A percentile compares a stretch with the other conserved stretches of the same genome.
These are phyloP conservation scores for Dioscorea dumetorum DNA, from an alignment of 106 monocot genomes.

Conservation along the genomic window DNA sequence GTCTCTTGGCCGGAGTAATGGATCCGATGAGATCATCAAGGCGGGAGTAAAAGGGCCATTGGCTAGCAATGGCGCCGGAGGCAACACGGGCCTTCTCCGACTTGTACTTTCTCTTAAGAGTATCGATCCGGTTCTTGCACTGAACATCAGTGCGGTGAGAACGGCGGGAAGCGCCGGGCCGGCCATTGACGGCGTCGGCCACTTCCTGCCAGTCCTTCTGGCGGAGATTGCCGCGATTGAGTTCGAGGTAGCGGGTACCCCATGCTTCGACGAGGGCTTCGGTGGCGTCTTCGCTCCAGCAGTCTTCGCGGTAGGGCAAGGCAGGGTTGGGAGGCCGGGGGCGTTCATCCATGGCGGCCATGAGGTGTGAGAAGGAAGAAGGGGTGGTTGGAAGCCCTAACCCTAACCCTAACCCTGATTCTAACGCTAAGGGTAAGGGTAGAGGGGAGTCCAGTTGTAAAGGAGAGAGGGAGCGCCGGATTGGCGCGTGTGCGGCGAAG, in stretches of 20 bases:
- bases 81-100: conserved; percentile 46
- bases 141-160: conserved; percentile 73
- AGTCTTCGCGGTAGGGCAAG: conserved; percentile 82
- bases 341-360: conserved; percentile 6
- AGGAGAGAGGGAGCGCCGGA: background rate
- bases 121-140: conserved; percentile 94
- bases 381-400: conserved; percentile 7
- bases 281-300: conserved; percentile 96
- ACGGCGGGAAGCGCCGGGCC: conserved; percentile 32
- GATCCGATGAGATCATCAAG: conserved; percentile 57
- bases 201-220: conserved; percentile 97
- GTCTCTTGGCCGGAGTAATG: background rate
- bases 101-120: conserved; percentile 93
- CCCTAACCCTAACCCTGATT: no score
- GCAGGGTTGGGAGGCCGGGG: conserved; percentile 51
- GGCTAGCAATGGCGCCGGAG: conserved; percentile 23
- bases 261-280: conserved; percentile 72
- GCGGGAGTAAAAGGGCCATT: conserved; percentile 62
- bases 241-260: conserved; percentile 76
- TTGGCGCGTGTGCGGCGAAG: background rate
- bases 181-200: conserved; percentile 81
- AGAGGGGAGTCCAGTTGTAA: no score
- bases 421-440: no score
- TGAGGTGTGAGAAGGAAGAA: background rate
- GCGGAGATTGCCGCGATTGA: conserved; percentile 84